Evolutionary conservation across 257 asterid species (phyloP), one percentile per base, ranked within the genome.

Genomic region (Vinca minor): DNA sequence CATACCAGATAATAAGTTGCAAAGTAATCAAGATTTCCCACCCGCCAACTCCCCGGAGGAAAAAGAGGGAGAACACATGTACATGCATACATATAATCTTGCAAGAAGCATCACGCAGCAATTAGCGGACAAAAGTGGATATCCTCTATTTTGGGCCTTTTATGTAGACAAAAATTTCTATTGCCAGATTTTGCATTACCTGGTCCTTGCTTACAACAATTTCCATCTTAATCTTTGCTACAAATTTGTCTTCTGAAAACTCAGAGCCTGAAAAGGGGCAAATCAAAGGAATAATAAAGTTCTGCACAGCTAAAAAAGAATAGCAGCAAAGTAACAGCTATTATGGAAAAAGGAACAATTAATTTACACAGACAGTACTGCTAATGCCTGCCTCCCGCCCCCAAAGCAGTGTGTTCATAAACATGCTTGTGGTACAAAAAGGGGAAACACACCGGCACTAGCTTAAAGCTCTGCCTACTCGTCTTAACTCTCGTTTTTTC

Each of bases 151-250:
- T 21, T 5, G 31, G 17, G 17, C 45, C 21, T 10, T n/a, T n/a
- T n/a, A 18, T 10, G 34, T 38, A 12, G 15, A 9, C 47, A 25
- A 38, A 56, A 36, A 63, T 36, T 35, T 66, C 41, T 56, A 60
- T 44, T 31, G 31, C 20, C 29, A 11, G 8, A 25, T 58, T 64
- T 20, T 70, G 42, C 35, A 36, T 64, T 79, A 91, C 98, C 95
- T 85, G 95, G 72, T 85, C 91, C 76, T 85, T 84, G 95, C 90
- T 74, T 55, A 91, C 93, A 77, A 91, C 95, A 77, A 91, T 86
- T 82, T 91, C 98, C 95, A 91, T 82, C 85, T 91, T 91, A 48
- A 88, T 86, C 82, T 91, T 91, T 26, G 82, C 85, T 25, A 88
- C 85, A 76, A 91, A 85, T 14, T 73, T 88, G 79, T 83, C 98